Conservation (phyloP, 2,329 filamentous ascomycete genomes). For the Aspergillus versicolor region DNA sequence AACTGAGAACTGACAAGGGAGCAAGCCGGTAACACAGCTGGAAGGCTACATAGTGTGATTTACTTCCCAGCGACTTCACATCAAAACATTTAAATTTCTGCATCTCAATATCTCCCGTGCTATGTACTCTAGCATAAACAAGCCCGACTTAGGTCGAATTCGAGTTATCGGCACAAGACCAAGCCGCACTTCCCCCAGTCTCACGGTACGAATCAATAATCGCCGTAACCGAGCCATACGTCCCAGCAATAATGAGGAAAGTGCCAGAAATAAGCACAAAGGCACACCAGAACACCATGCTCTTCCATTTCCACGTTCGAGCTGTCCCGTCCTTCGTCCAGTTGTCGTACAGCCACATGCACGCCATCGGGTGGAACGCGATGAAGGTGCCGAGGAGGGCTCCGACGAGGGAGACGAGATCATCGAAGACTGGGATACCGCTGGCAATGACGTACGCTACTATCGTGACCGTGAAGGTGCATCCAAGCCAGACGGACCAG, state of each 20-base stretch:
- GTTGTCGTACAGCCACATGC: slow-evolving; percentile 23
- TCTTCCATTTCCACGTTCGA: neutral
- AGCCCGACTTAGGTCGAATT: neutral
- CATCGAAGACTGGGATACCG: slow-evolving; percentile 27
- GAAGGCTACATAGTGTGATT: too few species aligned
- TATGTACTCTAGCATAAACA: too few species aligned
- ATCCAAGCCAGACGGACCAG: slow-evolving; percentile 26
- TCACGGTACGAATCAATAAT: slow-evolving; percentile 40
- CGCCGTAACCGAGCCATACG: slow-evolving; percentile 45
- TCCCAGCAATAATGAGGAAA: slow-evolving; percentile 48
- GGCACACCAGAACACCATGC: slow-evolving; percentile 2
- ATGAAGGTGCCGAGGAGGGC: slow-evolving; percentile 24
- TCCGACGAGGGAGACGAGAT: slow-evolving; percentile 26
- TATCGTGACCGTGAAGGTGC: slow-evolving; percentile 19
- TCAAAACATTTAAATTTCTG: too few species aligned
- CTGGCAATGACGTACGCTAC: slow-evolving; percentile 29
- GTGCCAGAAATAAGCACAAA: slow-evolving; percentile 28
- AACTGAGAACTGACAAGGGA: too few species aligned
- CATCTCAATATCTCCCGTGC: too few species aligned
- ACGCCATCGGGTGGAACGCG: slow-evolving; percentile 18
- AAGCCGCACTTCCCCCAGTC: slow-evolving; percentile 38
- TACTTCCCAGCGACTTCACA: too few species aligned
- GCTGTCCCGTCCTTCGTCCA: neutral
- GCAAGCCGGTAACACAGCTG: too few species aligned
- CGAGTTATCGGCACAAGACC: slow-evolving; percentile 48